Evolutionary conservation across 768 basidiomycete genomes (phyloP), one percentile per base, ranked within the genome.

Genomic region (Lyophyllum decastes): DNA sequence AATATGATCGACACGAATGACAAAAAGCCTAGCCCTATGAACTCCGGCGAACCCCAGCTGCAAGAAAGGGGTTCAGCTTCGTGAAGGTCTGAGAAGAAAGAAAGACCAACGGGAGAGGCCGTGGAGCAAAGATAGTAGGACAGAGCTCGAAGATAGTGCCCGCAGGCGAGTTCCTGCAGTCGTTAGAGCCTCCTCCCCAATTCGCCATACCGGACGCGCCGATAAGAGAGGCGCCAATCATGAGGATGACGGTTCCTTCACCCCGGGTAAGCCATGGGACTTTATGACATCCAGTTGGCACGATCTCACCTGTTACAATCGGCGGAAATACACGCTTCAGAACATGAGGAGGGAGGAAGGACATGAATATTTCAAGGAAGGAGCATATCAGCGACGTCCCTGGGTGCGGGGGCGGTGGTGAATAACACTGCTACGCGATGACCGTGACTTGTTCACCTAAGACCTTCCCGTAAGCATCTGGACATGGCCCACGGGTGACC

Each of bases 21-120:
- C 26, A 94, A 77, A 79, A 95, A 94, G 0, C 93, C 93, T 24
- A 95, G 82, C 3, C 93, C 92, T 47, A 94, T 88, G 73, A 91
- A 92, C 66, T 92, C 82, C 0, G 92, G 87, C 0, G 87, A 87
- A 9, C 90, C 92, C 89, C 90, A 94, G 5, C 84, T 85, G 35
- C 27, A 59, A 16, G 27, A 21, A 27, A 16, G 26, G 24, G 30
- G 7, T 54, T 49, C 4, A 57, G 44, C 21, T 46, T n/a, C n/a
- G 51, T 27, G 41, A 8, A 21, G 16, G 19, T 27, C 22, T 26
- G 47, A 1, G 19, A 48, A 27, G 27, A 25, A 40, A 17, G 33
- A 17, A 19, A 12, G 5, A 26, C 24, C 17, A 16, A 70, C 82
- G 54, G 79, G 25, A 89, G 80, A 0, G 92, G 85, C 1, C 84